phyloP scores from a whole-genome alignment of 2,329 filamentous ascomycete genomes.

The Ambrosiella beaveri region DNA sequence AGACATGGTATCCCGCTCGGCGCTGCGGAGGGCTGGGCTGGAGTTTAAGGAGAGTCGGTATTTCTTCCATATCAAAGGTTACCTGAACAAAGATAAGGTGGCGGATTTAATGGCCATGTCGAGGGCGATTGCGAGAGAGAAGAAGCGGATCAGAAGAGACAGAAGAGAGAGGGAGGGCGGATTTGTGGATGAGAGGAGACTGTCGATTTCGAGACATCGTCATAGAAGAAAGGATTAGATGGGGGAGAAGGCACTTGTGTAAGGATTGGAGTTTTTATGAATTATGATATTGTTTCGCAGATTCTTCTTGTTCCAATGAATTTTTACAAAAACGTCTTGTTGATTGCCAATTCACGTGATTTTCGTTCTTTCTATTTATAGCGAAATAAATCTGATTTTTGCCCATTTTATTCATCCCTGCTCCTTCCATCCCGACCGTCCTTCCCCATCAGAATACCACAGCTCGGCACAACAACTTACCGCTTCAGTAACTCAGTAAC shows the following conservation, averaged over 20 bases:
- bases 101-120: constrained; percentile 3
- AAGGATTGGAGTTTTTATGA: no score
- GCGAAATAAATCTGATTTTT: no score
- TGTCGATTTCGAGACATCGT: neutral
- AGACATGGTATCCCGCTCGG: constrained; percentile 72
- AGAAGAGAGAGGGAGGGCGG: neutral
- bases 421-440: no score
- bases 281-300: no score
- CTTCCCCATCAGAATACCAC: no score
- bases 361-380: no score
- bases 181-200: neutral
- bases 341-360: no score
- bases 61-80: constrained; percentile 87
- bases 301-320: no score
- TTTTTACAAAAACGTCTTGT: no score
- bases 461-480: no score
- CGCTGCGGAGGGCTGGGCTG: constrained; percentile 70
- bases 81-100: constrained; percentile 32
- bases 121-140: constrained; percentile 8
- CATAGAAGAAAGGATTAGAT: neutral
- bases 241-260: neutral
- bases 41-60: constrained; percentile 77
- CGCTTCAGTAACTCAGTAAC: no score
- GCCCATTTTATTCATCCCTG: no score
- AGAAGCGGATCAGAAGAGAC: neutral